These are phyloP conservation scores for Papiliotrema terrestris DNA, from an alignment of 1,284 basidiomycete species.

Conservation along the genomic window DNA sequence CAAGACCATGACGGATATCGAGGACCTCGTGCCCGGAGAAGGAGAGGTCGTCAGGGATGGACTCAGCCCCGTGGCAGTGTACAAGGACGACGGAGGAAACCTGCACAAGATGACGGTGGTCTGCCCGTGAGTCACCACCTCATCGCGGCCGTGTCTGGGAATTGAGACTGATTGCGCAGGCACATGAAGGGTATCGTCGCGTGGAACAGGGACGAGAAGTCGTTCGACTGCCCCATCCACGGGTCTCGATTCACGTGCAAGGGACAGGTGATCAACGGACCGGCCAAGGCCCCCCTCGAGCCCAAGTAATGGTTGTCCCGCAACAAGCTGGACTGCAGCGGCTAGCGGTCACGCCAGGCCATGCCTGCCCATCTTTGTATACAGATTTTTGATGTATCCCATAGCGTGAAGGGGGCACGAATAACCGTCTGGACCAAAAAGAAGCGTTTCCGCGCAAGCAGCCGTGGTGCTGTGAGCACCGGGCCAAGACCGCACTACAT, in stretches of 20 bases:
- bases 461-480: too few species aligned
- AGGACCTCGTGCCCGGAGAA: constrained; percentile 20
- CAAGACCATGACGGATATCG: constrained; percentile 22
- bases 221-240: constrained; percentile 23
- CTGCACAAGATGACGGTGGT: constrained; percentile 25
- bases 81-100: constrained; percentile 17
- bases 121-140: constrained; percentile 10
- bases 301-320: too few species aligned
- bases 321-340: too few species aligned
- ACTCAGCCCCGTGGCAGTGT: constrained; percentile 17
- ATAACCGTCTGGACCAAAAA: too few species aligned
- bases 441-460: too few species aligned
- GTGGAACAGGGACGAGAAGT: constrained; percentile 20
- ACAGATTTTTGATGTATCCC: too few species aligned
- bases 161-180: neutral
- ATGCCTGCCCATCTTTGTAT: too few species aligned
- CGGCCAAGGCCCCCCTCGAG: constrained; percentile 10
- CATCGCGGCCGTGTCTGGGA: neutral
- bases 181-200: constrained; percentile 23
- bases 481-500: too few species aligned
- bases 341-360: too few species aligned
- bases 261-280: constrained; percentile 21
- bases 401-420: too few species aligned
- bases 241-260: constrained; percentile 22
- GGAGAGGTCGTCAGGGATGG: constrained; percentile 22